phyloP scores from a whole-genome alignment of 495 filamentous ascomycete species.

The Letharia columbiana region DNA sequence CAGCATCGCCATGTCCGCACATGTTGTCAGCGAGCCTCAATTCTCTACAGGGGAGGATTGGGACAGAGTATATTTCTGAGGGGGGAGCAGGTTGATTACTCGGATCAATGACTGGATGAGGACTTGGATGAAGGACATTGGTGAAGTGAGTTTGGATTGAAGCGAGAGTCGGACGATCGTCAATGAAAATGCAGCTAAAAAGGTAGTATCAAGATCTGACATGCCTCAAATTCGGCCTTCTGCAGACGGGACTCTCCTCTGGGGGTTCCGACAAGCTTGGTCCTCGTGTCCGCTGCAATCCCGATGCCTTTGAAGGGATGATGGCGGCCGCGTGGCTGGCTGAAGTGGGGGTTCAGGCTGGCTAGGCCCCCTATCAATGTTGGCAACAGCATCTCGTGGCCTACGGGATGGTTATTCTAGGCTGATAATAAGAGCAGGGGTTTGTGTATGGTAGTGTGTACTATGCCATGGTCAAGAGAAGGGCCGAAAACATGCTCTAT shows the following conservation, averaged over 20 bases:
- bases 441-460: neutral
- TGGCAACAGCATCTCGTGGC: neutral
- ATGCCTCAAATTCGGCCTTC: neutral
- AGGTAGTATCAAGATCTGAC: neutral
- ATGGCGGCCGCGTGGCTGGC: neutral
- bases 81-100: neutral
- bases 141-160: neutral
- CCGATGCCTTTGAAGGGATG: neutral
- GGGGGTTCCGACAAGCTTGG: neutral
- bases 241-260: neutral
- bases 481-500: neutral
- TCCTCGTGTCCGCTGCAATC: neutral
- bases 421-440: neutral
- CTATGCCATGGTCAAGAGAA: neutral
- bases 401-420: neutral
- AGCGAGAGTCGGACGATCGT: neutral
- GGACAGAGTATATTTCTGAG: neutral
- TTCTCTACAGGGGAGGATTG: neutral
- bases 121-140: neutral
- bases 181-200: neutral
- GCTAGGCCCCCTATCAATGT: neutral
- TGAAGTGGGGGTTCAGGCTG: neutral
- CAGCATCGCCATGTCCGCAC: neutral
- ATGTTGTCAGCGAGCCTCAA: neutral
- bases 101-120: neutral